These are phyloP conservation scores for Salix dunnii DNA, from an alignment of 345 rosid genomes.

Conservation along the genomic window DNA sequence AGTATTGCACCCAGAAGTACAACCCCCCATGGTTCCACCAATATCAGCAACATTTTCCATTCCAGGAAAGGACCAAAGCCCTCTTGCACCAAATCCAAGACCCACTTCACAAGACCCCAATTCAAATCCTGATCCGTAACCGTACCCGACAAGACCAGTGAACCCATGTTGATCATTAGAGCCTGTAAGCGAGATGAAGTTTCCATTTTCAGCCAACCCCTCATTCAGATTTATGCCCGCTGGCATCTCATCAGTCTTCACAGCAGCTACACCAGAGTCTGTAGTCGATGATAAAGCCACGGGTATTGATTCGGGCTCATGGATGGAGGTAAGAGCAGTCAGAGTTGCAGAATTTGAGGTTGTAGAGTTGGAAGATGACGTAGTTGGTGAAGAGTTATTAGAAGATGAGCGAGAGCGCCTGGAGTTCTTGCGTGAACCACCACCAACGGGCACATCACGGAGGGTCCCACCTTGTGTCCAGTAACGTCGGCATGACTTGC, in stretches of 20 bases:
- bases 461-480: conserved; percentile 74
- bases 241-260: conserved; percentile 18
- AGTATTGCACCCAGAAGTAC: conserved; percentile 26
- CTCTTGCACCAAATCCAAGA: conserved; percentile 30
- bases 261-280: conserved; percentile 13
- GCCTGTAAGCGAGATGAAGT: conserved; percentile 20
- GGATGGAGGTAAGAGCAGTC: conserved; percentile 21
- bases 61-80: conserved; percentile 40
- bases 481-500: conserved; percentile 68
- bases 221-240: conserved; percentile 31
- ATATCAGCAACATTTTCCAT: conserved; percentile 20
- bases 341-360: conserved; percentile 5
- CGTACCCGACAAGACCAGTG: conserved; percentile 12
- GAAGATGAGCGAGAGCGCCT: conserved; percentile 42
- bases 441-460: conserved; percentile 64
- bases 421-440: conserved; percentile 55
- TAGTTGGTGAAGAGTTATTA: conserved; percentile 9
- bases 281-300: conserved; percentile 3
- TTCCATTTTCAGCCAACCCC: conserved; percentile 16
- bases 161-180: conserved; percentile 24
- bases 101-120: conserved; percentile 36
- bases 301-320: conserved; percentile 24
- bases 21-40: conserved; percentile 6
- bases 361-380: conserved; percentile 22
- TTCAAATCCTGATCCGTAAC: conserved; percentile 26